A percentile compares a stretch with the other conserved stretches of the same genome.
These are phyloP conservation scores for Ophiocordyceps polyrhachis-furcata DNA, from an alignment of 2,329 filamentous ascomycete species.

Conservation along the genomic window DNA sequence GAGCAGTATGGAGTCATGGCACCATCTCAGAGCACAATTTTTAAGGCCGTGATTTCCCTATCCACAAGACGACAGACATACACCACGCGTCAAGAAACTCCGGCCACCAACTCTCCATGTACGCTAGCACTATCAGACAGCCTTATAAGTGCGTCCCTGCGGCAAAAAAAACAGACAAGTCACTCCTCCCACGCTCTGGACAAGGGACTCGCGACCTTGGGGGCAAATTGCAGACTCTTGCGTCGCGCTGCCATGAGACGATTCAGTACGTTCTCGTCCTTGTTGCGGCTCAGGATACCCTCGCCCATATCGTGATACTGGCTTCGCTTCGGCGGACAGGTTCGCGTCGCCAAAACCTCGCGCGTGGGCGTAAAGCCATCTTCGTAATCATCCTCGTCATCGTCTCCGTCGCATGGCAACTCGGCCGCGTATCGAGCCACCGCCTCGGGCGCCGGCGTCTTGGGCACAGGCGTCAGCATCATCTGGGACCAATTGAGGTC, in stretches of 20 bases:
- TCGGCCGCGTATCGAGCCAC: slow-evolving; percentile 33
- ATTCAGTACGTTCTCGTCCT: slow-evolving; percentile 38
- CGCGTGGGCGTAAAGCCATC: slow-evolving; percentile 13
- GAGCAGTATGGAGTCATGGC: neutral
- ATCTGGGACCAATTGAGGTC: slow-evolving; percentile 22
- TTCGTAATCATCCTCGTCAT: slow-evolving; percentile 10
- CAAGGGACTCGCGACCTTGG: slow-evolving; percentile 55
- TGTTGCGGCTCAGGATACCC: slow-evolving; percentile 27
- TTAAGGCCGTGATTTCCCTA: neutral
- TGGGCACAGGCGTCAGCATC: slow-evolving; percentile 36
- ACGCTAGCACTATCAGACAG: neutral
- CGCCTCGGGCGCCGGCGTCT: slow-evolving; percentile 37
- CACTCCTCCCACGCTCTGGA: slow-evolving; percentile 32
- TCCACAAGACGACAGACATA: neutral
- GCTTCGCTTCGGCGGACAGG: slow-evolving; percentile 33
- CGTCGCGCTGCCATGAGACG: slow-evolving; percentile 52
- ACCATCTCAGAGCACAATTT: neutral
- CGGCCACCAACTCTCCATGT: neutral
- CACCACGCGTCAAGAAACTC: neutral
- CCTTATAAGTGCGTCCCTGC: neutral
- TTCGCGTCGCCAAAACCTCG: slow-evolving; percentile 26
- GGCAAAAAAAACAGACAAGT: neutral
- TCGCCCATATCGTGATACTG: slow-evolving; percentile 19
- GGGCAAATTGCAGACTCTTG: slow-evolving; percentile 63
- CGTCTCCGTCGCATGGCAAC: slow-evolving; percentile 26